A percentile compares a stretch with the other conserved stretches of the same genome.
These are phyloP conservation scores for Fusarium odoratissimum DNA, from an alignment of 2,329 filamentous ascomycete genomes.

Conservation along the genomic window DNA sequence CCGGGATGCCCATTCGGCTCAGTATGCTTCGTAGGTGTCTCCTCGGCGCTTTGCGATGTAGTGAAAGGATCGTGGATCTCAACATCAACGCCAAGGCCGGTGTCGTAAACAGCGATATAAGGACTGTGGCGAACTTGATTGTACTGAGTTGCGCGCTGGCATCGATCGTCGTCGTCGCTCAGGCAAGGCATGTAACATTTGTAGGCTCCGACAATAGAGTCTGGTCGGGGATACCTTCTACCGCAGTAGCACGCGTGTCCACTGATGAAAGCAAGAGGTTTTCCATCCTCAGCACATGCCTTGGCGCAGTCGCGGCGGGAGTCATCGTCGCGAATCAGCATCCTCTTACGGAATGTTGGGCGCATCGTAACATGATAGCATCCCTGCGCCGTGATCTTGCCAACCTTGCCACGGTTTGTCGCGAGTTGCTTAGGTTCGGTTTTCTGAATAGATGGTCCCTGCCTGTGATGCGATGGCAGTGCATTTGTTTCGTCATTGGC, in stretches of 20 bases:
- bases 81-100: background rate
- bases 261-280: background rate
- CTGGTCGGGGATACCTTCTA: background rate
- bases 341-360: background rate
- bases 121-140: background rate
- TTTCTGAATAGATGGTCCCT: background rate
- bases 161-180: background rate
- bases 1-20: background rate
- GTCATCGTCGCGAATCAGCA: background rate
- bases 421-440: background rate
- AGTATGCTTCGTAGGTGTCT: rapidly evolving
- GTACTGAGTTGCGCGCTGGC: background rate
- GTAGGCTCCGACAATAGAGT: background rate
- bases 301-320: background rate
- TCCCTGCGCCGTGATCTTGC: background rate
- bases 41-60: no score
- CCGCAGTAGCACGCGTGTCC: background rate
- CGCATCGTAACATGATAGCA: background rate
- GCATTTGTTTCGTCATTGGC: background rate
- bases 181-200: background rate
- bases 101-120: background rate
- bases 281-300: background rate
- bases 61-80: no score
- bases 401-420: background rate
- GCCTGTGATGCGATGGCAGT: background rate